These are phyloP conservation scores for Aspergillus fischeri DNA, from an alignment of 2,329 filamentous ascomycete genomes.

Conservation along the genomic window DNA sequence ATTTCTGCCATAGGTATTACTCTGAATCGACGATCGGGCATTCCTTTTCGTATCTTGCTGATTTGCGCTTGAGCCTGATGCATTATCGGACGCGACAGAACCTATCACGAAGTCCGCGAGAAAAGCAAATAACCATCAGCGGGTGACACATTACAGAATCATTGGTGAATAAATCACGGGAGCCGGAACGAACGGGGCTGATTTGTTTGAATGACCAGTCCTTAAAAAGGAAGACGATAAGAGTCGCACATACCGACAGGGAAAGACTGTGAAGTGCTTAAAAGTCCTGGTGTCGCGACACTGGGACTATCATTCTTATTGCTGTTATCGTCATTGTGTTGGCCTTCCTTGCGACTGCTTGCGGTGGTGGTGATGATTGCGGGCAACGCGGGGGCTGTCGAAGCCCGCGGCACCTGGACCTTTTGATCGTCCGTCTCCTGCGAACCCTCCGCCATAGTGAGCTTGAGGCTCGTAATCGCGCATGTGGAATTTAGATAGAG, in stretches of 20 bases:
- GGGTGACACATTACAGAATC: constrained; percentile 1
- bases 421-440: constrained; percentile 19
- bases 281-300: constrained; percentile 8
- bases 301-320: constrained; percentile 8
- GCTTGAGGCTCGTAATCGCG: constrained; percentile 13
- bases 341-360: constrained; percentile 13
- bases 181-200: constrained; percentile 2
- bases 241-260: constrained; percentile 24
- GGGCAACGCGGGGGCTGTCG: constrained; percentile 21
- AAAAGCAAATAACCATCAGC: constrained; percentile 2
- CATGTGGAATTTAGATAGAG: constrained; percentile 15
- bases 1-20: constrained; percentile 21
- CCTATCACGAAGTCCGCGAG: constrained; percentile 13
- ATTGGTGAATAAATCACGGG: background rate
- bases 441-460: constrained; percentile 32
- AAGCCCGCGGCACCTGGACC: constrained; percentile 20
- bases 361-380: constrained; percentile 21
- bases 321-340: constrained; percentile 5
- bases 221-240: background rate
- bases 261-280: constrained; percentile 19
- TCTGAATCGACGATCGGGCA: constrained; percentile 13
- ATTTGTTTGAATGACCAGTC: background rate
- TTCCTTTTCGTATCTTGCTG: constrained; percentile 25
- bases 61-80: constrained; percentile 28
- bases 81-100: constrained; percentile 26